These are phyloP conservation scores for Aspergillus udagawae DNA, from an alignment of 2,329 filamentous ascomycete genomes.

Conservation along the genomic window DNA sequence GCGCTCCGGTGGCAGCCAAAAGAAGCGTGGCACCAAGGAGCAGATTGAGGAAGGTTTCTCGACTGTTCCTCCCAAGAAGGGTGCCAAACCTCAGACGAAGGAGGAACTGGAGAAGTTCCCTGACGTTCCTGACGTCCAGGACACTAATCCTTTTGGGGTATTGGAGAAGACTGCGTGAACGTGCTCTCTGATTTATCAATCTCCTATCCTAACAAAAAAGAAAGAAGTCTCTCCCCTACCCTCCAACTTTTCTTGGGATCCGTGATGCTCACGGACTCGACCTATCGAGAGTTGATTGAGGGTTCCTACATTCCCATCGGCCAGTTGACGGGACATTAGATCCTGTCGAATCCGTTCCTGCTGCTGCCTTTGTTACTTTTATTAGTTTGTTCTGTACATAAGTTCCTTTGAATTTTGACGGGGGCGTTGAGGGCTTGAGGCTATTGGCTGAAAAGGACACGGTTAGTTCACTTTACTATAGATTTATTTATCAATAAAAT, in stretches of 20 bases:
- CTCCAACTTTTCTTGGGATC: background rate
- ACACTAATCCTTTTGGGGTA: constrained; percentile 30
- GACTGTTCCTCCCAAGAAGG: constrained; percentile 28
- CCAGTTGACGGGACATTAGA: background rate
- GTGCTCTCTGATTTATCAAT: background rate
- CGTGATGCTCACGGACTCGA: background rate
- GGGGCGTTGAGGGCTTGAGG: background rate
- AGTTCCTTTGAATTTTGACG: background rate
- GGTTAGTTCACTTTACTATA: background rate
- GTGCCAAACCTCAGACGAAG: constrained; percentile 29
- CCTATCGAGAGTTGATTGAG: background rate
- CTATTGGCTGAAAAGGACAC: background rate
- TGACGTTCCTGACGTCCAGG: constrained; percentile 18
- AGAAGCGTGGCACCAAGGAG: constrained; percentile 18
- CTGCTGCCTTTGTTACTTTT: background rate
- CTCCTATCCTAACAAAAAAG: background rate
- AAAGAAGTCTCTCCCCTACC: background rate
- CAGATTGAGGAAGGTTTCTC: constrained; percentile 27
- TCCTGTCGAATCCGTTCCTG: background rate
- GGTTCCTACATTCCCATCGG: background rate
- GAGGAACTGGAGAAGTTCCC: constrained; percentile 14
- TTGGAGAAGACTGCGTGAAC: constrained; percentile 14
- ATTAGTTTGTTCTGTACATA: background rate
- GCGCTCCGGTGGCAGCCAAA: constrained; percentile 28
- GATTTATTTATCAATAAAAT: background rate